Base-by-base conservation (phyloP, 305 asterid genomes). In the Solanum hybrid region DNA sequence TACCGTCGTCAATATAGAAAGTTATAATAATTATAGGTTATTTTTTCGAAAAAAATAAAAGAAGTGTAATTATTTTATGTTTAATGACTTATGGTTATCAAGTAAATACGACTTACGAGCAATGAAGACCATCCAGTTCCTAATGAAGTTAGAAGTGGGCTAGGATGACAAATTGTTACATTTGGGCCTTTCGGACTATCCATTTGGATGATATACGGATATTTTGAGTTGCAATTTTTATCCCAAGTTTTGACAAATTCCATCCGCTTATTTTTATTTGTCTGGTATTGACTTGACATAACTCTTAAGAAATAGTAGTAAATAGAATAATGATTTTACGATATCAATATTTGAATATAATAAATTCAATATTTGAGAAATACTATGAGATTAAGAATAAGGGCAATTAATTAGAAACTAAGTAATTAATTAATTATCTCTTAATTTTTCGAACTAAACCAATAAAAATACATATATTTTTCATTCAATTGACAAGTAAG, bases 271-370 rank as follows among this genome's bases (percentile, higher is more conserved):
- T 56, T 56, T 56, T 60, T 60, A 60, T 19, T 7, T 19, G 12
- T 66, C 13, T 2, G 3, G 1, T 66, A 66, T 66, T 66, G 15
- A 66, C 7, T 4, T n/a, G 75, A n/a, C 14, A 66, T 24, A 66
- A 4, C 31, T 10, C 31, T n/a, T n/a, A 2, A 66, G 4, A 9
- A n/a, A 1, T 42, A 0, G 0, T n/a, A n/a, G 3, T 66, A 66
- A 66, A 66, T 66, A 9, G 0, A n/a, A 66, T 66, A 66, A n/a
- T 24, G 0, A 66, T 24, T 66, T 3, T 19, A 19, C 2, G 26
- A 19, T 19, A 60, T 60, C 5, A 60, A 7, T 19, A 0, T 60
- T 60, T 60, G 5, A 19, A 60, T 19, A 60, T 60, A 19, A 60
- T 19, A 60, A 60, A 60, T 60, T 60, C 0, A 7, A 19, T 60